Base-by-base conservation (phyloP, 768 basidiomycete species). In the Symmetrospora coprosmae region DNA sequence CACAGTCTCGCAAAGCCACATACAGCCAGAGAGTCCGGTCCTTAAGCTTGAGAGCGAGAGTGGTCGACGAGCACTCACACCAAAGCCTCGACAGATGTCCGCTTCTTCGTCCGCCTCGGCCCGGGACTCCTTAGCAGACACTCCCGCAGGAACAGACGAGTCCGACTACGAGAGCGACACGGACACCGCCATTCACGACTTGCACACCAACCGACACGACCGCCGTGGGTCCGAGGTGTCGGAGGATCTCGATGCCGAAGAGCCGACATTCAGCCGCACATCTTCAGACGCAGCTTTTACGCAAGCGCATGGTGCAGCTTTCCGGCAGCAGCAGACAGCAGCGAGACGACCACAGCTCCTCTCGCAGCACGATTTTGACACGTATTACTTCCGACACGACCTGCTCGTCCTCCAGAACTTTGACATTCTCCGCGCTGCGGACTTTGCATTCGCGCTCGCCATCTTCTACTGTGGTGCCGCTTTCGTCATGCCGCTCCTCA, bases 321-420 rank as follows among this genome's bases (percentile, higher is more conserved):
- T n/a, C n/a, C n/a, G n/a, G n/a, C n/a, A n/a, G n/a, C n/a, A n/a
- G n/a, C n/a, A n/a, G n/a, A n/a, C n/a, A 27, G 51, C 8, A 19
- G 25, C 39, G 23, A 41, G 23, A 41, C 33, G 25, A 25, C 21
- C 30, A 21, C 52, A 40, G 14, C 11, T 52, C 2, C 13, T 37
- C 30, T 50, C 89, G 1, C 82, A 88, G 69, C 90, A 94, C 71
- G 94, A 97, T 70, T 74, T 99, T 37, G 75, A 87, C 64, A 83
- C 86, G 73, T 80, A 82, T 67, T 99, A 89, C 73, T 96, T 99
- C 77, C 75, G 86, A 55, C 81, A 87, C 63, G 94, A 97, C 70
- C 78, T 82, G 2, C 80, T 97, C 19, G 77, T 87, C 23, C 73
- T 96, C 50, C 76, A 77, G 34, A 88, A 92, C 68, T 67, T 92